Base-by-base conservation (phyloP, 148 eudicot genomes). In the Rhododendron ferrugineum region DNA sequence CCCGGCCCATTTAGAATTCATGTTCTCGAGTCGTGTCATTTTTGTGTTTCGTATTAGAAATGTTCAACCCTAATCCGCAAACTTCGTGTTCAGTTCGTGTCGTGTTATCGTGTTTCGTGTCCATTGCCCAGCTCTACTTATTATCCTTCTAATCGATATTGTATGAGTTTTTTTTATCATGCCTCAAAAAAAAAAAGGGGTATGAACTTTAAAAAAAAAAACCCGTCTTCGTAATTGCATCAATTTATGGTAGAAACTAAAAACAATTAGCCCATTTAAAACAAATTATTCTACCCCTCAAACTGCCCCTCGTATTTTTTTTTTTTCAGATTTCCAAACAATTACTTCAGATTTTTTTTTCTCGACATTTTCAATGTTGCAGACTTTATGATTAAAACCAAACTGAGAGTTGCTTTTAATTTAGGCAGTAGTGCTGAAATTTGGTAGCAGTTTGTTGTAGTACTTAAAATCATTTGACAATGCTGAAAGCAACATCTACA, bases 401-500 rank as follows among this genome's bases (percentile, higher is more conserved):
- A 72, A 15, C 37, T 30, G 18, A 11, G 44, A 32, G 77, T 74
- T 34, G 78, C 46, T 74, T 74, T 37, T 68, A 46, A 30, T 28
- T 64, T 30, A 11, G 84, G 32, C 44, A 30, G 84, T 16, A 30
- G 84, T 4, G n/a, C 30, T 73, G 74, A 58, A 60, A 60, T 82
- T 86, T 46, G 84, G 88, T 82, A 32, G 78, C 22, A 78, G 54
- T 78, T 86, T 42, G 75, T 82, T 40, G 47, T 42, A 64, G 32
- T 42, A 5, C 0, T 40, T 5, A 40, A 82, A 83, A 75, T 76
- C 3, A 46, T 34, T 86, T 32, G 85, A 11, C 56, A 64, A 44
- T 83, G 85, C 83, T 86, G 88, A 86, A 86, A 86, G 88, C 85
- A 86, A 86, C 88, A 77, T 75, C 78, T 46, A 76, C 34, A 32